Evolutionary conservation across 2,329 filamentous ascomycete genomes (phyloP), one percentile per base, ranked within the genome.

Genomic region (Pseudogymnoascus sp.): DNA sequence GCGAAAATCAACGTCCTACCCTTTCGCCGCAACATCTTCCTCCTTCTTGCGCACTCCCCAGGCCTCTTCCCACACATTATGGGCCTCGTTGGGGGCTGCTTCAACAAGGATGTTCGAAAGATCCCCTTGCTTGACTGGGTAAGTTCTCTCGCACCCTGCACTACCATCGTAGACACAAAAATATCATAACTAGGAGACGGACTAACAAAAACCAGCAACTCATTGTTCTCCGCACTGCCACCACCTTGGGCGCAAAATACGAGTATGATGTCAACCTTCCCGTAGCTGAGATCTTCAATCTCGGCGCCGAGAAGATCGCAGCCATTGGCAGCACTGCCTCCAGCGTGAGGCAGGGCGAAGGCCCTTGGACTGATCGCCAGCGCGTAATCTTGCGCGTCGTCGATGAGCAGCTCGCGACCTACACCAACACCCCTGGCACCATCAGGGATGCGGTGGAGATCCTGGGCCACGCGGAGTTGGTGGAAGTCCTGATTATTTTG

Each of bases 211-310:
- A 11, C 67, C 23, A 68, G 68, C 68, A 70, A 59, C 66, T 69
- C 31, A 61, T 67, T 21, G 68, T 70, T 10, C 66, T 70, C 9
- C 68, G 68, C 60, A 68, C 65, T 17, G 67, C 68, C 17, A 67
- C 67, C 15, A 66, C 64, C 3, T 64, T 70, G 6, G 63, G 68
- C 33, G 68, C 68, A 33, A 64, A 64, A 19, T 70, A 70, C 61
- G 68, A 69, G 19, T 69, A 65, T 64, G 68, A 70, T 15, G 68
- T 70, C 64, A 70, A 70, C 60, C 63, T 64, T 23, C 68, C 68
- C 11, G 68, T 70, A 5, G 68, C 68, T 3, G 63, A 63, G 7
- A 60, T 68, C 42, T 68, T 65, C 61, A 64, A 66, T 42, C 62
- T 69, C 7, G 33, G 64, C 56, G 60, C 56, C 1, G 63, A 64